phyloP scores from a whole-genome alignment of 225 moss, liverwort and hornwort species.

The Neckera pumila region DNA sequence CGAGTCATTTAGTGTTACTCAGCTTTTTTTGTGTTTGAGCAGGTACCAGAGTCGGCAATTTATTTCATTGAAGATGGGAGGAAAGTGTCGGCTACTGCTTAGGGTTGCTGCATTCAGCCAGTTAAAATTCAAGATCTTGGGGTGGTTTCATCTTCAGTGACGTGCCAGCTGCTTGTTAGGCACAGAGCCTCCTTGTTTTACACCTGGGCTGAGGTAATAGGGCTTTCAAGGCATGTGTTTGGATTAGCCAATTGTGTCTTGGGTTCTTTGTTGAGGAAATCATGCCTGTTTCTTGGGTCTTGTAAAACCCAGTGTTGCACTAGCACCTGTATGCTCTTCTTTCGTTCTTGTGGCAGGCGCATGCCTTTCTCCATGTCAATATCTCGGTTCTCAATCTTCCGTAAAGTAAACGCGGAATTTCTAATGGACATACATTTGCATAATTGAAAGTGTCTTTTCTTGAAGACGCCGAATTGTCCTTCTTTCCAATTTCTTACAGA shows the following conservation, averaged over 20 bases:
- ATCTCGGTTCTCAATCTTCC: not conserved
- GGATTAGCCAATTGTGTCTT: slow-evolving; percentile 6
- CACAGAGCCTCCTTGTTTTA: not conserved
- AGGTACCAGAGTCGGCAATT: slow-evolving; percentile 92
- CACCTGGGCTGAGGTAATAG: slow-evolving; percentile 1
- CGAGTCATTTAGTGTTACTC: not conserved
- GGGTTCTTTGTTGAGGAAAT: slow-evolving; percentile 13
- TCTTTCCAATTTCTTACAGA: not conserved
- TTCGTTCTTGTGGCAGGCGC: not conserved
- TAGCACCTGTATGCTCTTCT: not conserved
- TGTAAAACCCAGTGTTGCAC: not conserved
- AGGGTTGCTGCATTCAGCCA: slow-evolving; percentile 4
- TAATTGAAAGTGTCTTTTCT: not conserved
- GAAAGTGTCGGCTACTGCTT: slow-evolving; percentile 76
- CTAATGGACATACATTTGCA: not conserved
- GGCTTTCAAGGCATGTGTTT: slow-evolving; percentile 3
- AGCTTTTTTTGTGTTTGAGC: not conserved
- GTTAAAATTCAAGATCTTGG: not conserved
- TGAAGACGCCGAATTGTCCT: not conserved
- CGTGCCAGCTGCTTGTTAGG: slow-evolving; percentile 38
- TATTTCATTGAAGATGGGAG: slow-evolving; percentile 94
- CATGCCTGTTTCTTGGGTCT: slow-evolving; percentile 5
- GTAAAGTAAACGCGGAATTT: not conserved
- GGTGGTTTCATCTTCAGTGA: slow-evolving; percentile 5
- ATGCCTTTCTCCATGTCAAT: slow-evolving; percentile 5